Evolutionary conservation across 345 rosid species (phyloP).

Genomic region (Theobroma cacao): DNA sequence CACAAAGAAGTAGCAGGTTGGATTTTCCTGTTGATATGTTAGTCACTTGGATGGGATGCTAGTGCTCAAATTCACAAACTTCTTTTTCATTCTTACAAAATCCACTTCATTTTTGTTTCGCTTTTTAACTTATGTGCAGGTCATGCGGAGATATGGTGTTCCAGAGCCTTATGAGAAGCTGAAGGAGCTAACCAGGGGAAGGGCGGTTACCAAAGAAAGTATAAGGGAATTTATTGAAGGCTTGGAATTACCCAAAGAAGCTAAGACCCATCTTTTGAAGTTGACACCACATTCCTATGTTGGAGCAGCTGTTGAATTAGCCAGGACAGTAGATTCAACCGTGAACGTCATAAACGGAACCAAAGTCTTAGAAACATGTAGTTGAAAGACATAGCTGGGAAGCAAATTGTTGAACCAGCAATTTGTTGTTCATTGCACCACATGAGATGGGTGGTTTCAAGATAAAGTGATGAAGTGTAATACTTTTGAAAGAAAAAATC

Average conservation of each 20-base stretch:
- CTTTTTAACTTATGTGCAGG: conserved; percentile 31
- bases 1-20: background rate
- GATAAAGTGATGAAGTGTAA: background rate
- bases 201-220: conserved; percentile 69
- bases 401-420: background rate
- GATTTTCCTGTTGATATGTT: background rate
- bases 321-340: conserved; percentile 41
- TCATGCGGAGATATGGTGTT: conserved; percentile 91
- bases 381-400: background rate
- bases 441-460: background rate
- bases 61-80: background rate
- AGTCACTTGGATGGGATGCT: background rate
- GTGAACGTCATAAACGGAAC: conserved; percentile 30
- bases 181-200: conserved; percentile 90
- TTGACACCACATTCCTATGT: conserved; percentile 73
- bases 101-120: background rate
- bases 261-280: conserved; percentile 60
- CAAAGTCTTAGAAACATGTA: conserved; percentile 19
- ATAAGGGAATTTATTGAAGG: conserved; percentile 64
- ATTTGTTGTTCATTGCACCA: background rate
- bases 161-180: conserved; percentile 96
- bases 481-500: background rate
- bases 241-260: conserved; percentile 67
- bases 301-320: conserved; percentile 78
- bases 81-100: background rate